A percentile compares a stretch with the other conserved stretches of the same genome.
phyloP scores from a whole-genome alignment of 257 asterid genomes.

The Petunia axillaris region DNA sequence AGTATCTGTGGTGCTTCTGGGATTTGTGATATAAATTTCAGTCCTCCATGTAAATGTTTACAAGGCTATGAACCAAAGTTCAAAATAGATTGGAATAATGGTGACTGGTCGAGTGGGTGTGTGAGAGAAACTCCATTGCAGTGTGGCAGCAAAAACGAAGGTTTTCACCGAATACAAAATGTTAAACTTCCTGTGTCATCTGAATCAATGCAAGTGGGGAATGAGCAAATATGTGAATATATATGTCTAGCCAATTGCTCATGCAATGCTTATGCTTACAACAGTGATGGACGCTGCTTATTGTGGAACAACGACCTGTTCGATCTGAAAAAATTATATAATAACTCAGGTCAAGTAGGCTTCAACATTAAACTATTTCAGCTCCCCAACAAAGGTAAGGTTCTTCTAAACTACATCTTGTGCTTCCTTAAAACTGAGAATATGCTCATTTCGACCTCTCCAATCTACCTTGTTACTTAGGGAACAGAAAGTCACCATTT shows the following conservation, averaged over 20 bases:
- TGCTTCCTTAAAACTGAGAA: background rate
- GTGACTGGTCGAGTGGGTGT: slow-evolving; percentile 34
- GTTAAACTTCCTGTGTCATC: slow-evolving; percentile 31
- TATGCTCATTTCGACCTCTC: background rate
- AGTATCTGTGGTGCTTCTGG: slow-evolving; percentile 31
- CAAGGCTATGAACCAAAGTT: slow-evolving; percentile 20
- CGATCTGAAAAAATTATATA: slow-evolving; percentile 15
- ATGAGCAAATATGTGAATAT: slow-evolving; percentile 25
- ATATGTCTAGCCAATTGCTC: slow-evolving; percentile 35
- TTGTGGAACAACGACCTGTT: slow-evolving; percentile 20
- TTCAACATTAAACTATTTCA: slow-evolving; percentile 15
- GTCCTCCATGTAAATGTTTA: slow-evolving; percentile 32
- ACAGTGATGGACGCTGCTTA: slow-evolving; percentile 28
- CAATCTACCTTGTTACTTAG: slow-evolving; percentile 22
- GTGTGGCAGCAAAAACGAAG: slow-evolving; percentile 19
- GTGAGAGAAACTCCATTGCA: slow-evolving; percentile 23
- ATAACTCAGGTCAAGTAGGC: slow-evolving; percentile 16
- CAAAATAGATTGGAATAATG: background rate
- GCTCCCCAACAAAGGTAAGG: slow-evolving; percentile 20
- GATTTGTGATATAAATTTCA: slow-evolving; percentile 15
- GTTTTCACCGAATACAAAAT: background rate
- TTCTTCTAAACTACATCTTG: background rate
- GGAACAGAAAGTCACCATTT: slow-evolving; percentile 8
- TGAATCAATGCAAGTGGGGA: slow-evolving; percentile 22
- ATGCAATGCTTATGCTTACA: slow-evolving; percentile 36